phyloP scores from a whole-genome alignment of 2,329 filamentous ascomycete species.

The Phoma sp. region DNA sequence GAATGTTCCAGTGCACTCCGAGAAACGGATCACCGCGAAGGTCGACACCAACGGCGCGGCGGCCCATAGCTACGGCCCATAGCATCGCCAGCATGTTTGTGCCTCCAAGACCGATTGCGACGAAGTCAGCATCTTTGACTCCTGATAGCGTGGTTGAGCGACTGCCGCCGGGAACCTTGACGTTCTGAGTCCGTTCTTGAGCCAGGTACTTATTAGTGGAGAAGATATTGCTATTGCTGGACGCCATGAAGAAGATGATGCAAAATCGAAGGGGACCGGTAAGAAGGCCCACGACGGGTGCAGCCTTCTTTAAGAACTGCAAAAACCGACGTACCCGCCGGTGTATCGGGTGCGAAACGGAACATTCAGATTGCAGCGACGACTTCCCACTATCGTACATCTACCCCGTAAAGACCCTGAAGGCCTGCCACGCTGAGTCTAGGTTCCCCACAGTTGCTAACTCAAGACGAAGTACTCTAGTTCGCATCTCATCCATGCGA shows the following conservation, averaged over 20 bases:
- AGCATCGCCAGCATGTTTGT: conserved; percentile 27
- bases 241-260: background rate
- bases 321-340: no score
- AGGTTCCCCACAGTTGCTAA: no score
- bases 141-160: conserved; percentile 5
- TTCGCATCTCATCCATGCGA: no score
- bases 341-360: no score
- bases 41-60: conserved; percentile 22
- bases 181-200: background rate
- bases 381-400: no score
- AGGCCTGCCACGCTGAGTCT: no score
- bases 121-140: conserved; percentile 26
- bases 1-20: conserved; percentile 29
- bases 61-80: conserved; percentile 24
- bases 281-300: no score
- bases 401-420: no score
- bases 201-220: conserved; percentile 1
- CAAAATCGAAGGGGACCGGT: no score
- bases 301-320: no score
- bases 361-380: no score
- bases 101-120: conserved; percentile 26
- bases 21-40: conserved; percentile 26
- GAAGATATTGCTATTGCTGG: background rate
- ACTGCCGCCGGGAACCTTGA: background rate
- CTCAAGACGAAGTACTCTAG: no score